Percentiles rank a stretch among this genome's conserved stretches.
phyloP scores from a whole-genome alignment of 2,329 filamentous ascomycete genomes.

The Ceratocystis alfenasii region DNA sequence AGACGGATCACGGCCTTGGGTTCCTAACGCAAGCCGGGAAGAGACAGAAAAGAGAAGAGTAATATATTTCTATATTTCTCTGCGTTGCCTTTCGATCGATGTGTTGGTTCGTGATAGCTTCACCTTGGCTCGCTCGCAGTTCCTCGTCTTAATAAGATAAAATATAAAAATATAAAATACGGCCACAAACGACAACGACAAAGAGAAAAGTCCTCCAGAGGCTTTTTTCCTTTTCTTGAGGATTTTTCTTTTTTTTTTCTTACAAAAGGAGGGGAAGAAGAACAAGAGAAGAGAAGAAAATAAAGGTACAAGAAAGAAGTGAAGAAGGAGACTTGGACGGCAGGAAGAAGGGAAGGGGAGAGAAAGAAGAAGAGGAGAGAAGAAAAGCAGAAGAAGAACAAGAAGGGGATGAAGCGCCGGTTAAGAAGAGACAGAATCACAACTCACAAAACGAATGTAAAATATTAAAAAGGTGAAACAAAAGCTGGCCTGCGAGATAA shows the following conservation, averaged over 20 bases:
- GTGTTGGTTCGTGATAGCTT: not conserved
- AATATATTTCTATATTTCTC: not conserved
- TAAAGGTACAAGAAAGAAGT: slow-evolving; percentile 13
- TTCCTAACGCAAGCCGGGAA: not conserved
- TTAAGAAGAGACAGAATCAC: slow-evolving; percentile 3
- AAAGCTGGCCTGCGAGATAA: not conserved
- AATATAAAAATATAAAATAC: not conserved
- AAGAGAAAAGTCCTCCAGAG: slow-evolving; percentile 8
- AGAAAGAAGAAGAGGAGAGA: slow-evolving; percentile 4
- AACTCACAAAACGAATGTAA: too few species aligned
- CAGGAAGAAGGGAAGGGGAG: slow-evolving; percentile 7
- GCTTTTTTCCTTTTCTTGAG: not conserved
- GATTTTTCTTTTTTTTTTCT: too few species aligned
- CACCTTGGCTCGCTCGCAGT: too few species aligned
- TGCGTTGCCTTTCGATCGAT: not conserved
- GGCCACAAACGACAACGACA: not conserved
- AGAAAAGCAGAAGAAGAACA: slow-evolving; percentile 9
- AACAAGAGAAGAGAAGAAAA: slow-evolving; percentile 16
- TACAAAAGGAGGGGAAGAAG: not conserved
- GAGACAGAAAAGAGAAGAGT: slow-evolving; percentile 2
- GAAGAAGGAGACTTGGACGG: not conserved
- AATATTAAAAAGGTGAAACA: not conserved
- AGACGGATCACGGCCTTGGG: too few species aligned
- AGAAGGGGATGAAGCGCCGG: not conserved
- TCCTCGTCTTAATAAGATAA: not conserved